phyloP scores from a whole-genome alignment of 2,329 filamentous ascomycete species.

The Triangularia setosa region DNA sequence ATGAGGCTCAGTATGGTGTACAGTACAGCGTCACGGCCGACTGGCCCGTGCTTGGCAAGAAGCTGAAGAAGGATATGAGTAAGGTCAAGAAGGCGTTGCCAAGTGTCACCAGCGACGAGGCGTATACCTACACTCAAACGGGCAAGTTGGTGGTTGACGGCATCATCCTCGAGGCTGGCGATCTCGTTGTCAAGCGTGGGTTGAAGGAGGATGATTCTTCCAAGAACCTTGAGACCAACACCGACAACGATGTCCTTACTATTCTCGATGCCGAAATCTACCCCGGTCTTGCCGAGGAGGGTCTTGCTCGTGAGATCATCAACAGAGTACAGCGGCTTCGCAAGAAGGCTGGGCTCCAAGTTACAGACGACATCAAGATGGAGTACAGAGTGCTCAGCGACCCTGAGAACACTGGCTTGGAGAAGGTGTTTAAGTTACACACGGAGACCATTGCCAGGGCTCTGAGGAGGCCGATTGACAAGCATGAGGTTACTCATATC shows the following conservation, averaged over 20 bases:
- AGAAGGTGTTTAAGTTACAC: constrained; percentile 66
- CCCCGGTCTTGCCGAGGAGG: constrained; percentile 82
- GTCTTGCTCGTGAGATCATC: constrained; percentile 86
- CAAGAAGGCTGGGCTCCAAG: constrained; percentile 87
- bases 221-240: constrained; percentile 78
- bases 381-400: constrained; percentile 80
- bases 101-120: constrained; percentile 70
- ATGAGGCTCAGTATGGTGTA: constrained; percentile 88
- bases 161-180: constrained; percentile 75
- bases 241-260: constrained; percentile 83
- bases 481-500: constrained; percentile 57
- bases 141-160: constrained; percentile 80
- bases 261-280: constrained; percentile 76
- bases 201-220: constrained; percentile 68
- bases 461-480: constrained; percentile 71
- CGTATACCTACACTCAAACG: constrained; percentile 70
- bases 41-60: constrained; percentile 93
- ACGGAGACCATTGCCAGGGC: constrained; percentile 68
- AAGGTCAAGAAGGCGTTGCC: constrained; percentile 90
- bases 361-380: constrained; percentile 95
- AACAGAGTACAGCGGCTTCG: constrained; percentile 87
- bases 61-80: constrained; percentile 90
- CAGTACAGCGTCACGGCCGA: constrained; percentile 87
- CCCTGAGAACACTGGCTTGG: constrained; percentile 70
- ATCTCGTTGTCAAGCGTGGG: constrained; percentile 77